phyloP scores from a whole-genome alignment of 148 eudicot genomes.

The Nepenthes mirabilis region DNA sequence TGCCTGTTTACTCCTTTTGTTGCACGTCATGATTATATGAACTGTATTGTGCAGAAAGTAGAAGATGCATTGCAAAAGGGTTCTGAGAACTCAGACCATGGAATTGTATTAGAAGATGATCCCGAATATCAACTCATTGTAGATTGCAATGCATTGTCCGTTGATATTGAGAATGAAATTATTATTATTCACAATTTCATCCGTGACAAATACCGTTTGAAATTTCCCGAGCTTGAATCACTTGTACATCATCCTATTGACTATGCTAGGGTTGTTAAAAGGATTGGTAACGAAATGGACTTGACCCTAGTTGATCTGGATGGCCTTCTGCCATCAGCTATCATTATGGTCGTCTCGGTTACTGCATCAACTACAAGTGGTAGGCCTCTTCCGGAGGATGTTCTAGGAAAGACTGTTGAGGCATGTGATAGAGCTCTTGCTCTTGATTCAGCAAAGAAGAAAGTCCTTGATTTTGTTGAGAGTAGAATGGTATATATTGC shows the following conservation, averaged over 20 bases:
- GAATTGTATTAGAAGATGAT: slow-evolving; percentile 74
- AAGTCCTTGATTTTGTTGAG: slow-evolving; percentile 94
- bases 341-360: slow-evolving; percentile 93
- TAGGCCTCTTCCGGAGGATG: slow-evolving; percentile 87
- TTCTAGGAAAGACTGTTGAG: slow-evolving; percentile 67
- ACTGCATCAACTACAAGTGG: slow-evolving; percentile 98
- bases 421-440: slow-evolving; percentile 93
- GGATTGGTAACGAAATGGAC: slow-evolving; percentile 83
- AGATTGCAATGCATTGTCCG: slow-evolving; percentile 81
- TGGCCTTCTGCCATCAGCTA: slow-evolving; percentile 93
- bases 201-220: slow-evolving; percentile 83
- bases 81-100: slow-evolving; percentile 42
- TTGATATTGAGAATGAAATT: slow-evolving; percentile 90
- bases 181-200: slow-evolving; percentile 82
- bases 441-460: slow-evolving; percentile 76
- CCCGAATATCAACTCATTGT: slow-evolving; percentile 88
- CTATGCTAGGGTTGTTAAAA: slow-evolving; percentile 90
- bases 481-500: slow-evolving; percentile 94
- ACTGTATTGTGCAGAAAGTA: slow-evolving; percentile 53
- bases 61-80: slow-evolving; percentile 67
- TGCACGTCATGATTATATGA: background rate
- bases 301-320: slow-evolving; percentile 90
- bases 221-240: slow-evolving; percentile 95
- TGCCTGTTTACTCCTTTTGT: background rate
- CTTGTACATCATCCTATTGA: slow-evolving; percentile 98